Evolutionary conservation across 1,139 yeast species (phyloP), one percentile per base, ranked within the genome.

Genomic region (Saccharomyces hybrid): DNA sequence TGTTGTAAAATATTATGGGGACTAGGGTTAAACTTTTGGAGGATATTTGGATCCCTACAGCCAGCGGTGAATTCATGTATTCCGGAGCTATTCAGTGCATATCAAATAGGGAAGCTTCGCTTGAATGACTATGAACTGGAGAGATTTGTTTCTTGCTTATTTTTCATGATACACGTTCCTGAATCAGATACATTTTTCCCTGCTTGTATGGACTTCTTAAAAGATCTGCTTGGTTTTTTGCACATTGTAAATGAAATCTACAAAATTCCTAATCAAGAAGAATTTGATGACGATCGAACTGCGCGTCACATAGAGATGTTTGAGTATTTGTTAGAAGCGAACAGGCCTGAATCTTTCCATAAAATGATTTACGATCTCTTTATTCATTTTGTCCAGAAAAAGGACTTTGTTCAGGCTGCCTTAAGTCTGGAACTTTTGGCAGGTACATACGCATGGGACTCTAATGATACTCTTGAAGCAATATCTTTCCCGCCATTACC

Each of bases 241-340:
- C 80, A 79, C 53, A 81, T 84, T 25, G 77, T 87, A 64, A 78
- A 83, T 58, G 89, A 87, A 63, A 79, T 86, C 63, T 80, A 81
- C 61, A 79, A 81, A 60, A 88, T 89, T 55, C 96, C 97, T 23
- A 79, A 79, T 51, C 93, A 91, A 23, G 84, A 84, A 50, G 96
- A 89, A 64, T 89, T 86, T 70, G 93, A 86, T 63, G 95, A 87
- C 65, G 96, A 89, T 69, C 77, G 96, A 67, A 84, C 90, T 2
- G 86, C 87, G 79, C 88, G 86, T 67, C 82, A 83, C 57, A 76
- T 89, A 64, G 86, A 85, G 63, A 85, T 88, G 64, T 82, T 87
- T 61, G 85, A 90, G 50, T 88, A 82, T 69, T 77, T 89, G 69
- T 80, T 86, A 75, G 84, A 86, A 63, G 90, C 89, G 49, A 83